phyloP scores from a whole-genome alignment of 208 protist species.

The Naegleria fowleri region DNA sequence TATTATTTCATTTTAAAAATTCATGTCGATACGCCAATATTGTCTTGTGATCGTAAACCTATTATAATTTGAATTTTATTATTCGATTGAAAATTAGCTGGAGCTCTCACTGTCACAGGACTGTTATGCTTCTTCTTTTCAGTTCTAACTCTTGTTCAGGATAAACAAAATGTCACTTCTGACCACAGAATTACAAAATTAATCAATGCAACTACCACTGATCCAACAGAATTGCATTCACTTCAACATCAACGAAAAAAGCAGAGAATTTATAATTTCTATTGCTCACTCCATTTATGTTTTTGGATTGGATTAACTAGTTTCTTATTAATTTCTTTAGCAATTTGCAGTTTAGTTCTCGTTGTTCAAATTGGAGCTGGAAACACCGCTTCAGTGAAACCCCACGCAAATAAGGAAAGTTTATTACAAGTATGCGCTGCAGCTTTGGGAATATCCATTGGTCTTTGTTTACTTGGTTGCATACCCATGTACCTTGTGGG shows the following conservation, averaged over 20 bases:
- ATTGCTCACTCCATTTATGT: background rate
- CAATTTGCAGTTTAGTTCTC: background rate
- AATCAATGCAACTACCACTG: no score
- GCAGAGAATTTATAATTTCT: background rate
- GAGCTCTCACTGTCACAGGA: background rate
- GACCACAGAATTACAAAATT: no score
- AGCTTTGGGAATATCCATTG: background rate
- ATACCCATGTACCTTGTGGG: background rate
- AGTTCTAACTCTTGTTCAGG: background rate
- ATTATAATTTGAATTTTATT: no score
- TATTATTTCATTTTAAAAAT: no score
- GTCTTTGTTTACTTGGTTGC: background rate
- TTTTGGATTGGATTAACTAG: background rate
- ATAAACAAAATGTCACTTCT: no score
- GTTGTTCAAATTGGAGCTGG: background rate
- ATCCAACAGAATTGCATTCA: background rate
- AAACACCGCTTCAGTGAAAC: background rate
- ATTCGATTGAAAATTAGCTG: background rate
- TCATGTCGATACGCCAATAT: no score
- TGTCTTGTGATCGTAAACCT: no score
- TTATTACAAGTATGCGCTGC: background rate
- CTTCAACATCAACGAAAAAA: background rate
- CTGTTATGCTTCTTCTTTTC: background rate
- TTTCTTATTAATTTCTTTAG: background rate
- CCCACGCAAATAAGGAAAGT: background rate